Evolutionary conservation across 345 rosid genomes (phyloP).

Genomic region (Eucalyptus sideroxylon): DNA sequence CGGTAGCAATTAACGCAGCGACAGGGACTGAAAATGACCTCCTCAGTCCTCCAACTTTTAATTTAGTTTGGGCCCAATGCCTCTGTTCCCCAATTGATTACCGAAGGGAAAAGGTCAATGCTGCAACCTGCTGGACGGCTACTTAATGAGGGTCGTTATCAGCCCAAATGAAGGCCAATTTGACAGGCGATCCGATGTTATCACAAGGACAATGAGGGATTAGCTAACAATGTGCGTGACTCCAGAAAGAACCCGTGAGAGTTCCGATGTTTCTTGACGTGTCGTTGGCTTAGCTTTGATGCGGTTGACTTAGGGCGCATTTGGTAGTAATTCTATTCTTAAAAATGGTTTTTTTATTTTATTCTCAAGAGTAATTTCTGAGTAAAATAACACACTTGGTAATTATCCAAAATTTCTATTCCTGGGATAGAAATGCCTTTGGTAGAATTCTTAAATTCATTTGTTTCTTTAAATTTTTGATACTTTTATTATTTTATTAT

Average conservation of each 20-base stretch:
- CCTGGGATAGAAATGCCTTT: fast-evolving
- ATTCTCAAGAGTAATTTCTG: fast-evolving
- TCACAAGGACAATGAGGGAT: not conserved
- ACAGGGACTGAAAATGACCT: not conserved
- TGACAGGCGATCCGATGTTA: not conserved
- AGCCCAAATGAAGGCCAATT: not conserved
- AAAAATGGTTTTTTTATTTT: no score
- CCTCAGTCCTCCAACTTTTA: not conserved
- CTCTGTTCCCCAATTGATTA: not conserved
- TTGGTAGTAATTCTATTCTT: fast-evolving
- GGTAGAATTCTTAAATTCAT: fast-evolving
- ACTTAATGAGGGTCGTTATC: not conserved
- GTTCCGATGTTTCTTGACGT: not conserved
- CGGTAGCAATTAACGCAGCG: not conserved
- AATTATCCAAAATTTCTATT: no score
- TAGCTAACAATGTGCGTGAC: not conserved
- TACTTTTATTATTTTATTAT: no score
- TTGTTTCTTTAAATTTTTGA: no score
- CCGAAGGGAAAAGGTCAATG: not conserved
- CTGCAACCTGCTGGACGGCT: not conserved
- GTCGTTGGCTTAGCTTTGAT: not conserved
- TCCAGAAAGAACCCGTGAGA: not conserved
- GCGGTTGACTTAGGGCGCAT: no score
- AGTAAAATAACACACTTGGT: fast-evolving
- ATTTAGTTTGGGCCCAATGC: not conserved